Evolutionary conservation across 306 rosid genomes (phyloP), one percentile per base, ranked within the genome.

Genomic region (Cucumis melo): DNA sequence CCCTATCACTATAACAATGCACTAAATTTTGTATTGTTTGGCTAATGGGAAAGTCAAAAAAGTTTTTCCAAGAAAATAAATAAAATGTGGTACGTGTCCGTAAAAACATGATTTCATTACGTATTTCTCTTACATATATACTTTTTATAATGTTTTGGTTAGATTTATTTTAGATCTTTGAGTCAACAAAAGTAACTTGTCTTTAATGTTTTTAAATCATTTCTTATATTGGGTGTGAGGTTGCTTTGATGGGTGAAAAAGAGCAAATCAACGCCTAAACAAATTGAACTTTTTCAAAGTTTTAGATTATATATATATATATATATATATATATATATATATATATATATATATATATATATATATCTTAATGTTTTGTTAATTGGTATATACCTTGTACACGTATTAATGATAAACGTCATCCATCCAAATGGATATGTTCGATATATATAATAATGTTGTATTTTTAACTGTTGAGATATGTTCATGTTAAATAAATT

Each of bases 11-110:
- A 36, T 39, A 41, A 66, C 73, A 66, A n/a, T 66, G 73, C 73
- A 66, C 73, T 21, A 57, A 57, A n/a, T n/a, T 12, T 4, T 9
- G 12, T 14, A 15, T 13, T 71, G 73, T 48, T 58, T 74, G 77
- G 77, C 76, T 77, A 82, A 78, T 67, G 74, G 74, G 54, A 67
- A 38, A 67, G 74, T 67, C 74, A 67, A 67, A 67, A 64, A 67
- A 41, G 74, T 41, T 67, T 65, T 38, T 65, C 29, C 51, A 2
- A 42, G 72, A 65, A 65, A 41, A 48, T 48, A 16, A 13, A 27
- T 27, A 12, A 12, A 46, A 46, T 5, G 5, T 6, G 8, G 74
- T 67, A 67, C 54, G 74, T 67, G 74, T 67, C 74, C 54, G 74
- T 39, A 67, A 67, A 20, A 67, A n/a, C 6, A 4, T 39, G 74